Percentiles rank a stretch among this genome's conserved stretches.
Conservation (phyloP, 805 yeast species). For the Myxozyma nipponensis region DNA sequence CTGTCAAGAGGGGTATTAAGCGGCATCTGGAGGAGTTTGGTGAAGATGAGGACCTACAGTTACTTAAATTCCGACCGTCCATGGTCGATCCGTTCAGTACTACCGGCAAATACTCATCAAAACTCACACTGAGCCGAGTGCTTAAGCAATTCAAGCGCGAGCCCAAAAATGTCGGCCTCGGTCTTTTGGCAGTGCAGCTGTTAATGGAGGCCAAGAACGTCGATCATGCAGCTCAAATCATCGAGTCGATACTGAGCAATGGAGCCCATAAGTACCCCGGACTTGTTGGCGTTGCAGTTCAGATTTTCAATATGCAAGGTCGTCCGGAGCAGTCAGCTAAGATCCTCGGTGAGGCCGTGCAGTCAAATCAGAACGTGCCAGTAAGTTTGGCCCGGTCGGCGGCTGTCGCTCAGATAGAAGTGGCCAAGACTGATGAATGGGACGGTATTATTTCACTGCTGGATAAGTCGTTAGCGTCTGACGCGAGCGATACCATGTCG, state of each 20-base stretch:
- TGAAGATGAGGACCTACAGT: constrained; percentile 17
- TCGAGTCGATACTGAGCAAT: constrained; percentile 17
- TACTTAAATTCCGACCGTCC: constrained; percentile 17
- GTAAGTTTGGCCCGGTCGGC: not conserved
- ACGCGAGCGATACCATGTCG: not conserved
- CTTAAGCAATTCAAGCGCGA: constrained; percentile 32
- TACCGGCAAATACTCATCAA: constrained; percentile 19
- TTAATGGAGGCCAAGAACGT: constrained; percentile 28
- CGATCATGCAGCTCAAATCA: constrained; percentile 33
- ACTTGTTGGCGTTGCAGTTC: constrained; percentile 48
- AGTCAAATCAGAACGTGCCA: not conserved
- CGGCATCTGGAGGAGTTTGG: constrained; percentile 18
- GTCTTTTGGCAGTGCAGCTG: constrained; percentile 34
- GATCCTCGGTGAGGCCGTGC: constrained; percentile 35
- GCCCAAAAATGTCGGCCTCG: constrained; percentile 32
- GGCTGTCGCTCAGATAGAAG: not conserved
- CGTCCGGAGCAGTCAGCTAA: constrained; percentile 37
- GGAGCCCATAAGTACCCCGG: constrained; percentile 37
- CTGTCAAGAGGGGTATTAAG: constrained; percentile 20
- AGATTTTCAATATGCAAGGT: constrained; percentile 48
- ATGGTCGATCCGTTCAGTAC: constrained; percentile 21
- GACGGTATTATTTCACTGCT: not conserved
- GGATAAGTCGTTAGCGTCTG: not conserved
- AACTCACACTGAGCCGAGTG: constrained; percentile 27
- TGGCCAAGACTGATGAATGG: not conserved